These are phyloP conservation scores for Globisporangium spiculum DNA, from an alignment of 352 stramenopile species.

Conservation along the genomic window DNA sequence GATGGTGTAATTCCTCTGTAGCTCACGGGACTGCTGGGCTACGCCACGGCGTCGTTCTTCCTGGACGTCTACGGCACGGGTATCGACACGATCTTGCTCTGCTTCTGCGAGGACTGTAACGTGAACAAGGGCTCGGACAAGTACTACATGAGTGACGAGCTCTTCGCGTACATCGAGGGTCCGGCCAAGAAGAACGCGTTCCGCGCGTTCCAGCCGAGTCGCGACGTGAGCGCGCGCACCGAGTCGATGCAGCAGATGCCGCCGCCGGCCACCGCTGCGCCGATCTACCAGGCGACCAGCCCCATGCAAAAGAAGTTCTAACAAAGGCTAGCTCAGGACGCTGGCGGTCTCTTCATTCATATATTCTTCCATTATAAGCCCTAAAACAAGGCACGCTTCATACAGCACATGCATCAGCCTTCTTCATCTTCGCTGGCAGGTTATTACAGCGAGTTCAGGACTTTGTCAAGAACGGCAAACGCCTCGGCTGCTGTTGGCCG, in stretches of 20 bases:
- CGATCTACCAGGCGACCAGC: constrained; percentile 23
- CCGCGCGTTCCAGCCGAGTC: constrained; percentile 39
- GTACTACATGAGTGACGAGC: constrained; percentile 85
- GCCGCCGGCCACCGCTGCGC: constrained; percentile 25
- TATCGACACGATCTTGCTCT: constrained; percentile 86
- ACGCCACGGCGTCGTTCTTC: constrained; percentile 72
- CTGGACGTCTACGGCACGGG: constrained; percentile 78
- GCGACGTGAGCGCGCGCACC: constrained; percentile 15
- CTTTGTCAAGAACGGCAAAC: not conserved
- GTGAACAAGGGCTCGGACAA: constrained; percentile 72
- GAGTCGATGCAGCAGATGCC: constrained; percentile 13
- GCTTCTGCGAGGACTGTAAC: constrained; percentile 85
- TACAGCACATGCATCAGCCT: not conserved
- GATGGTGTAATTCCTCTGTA: constrained; percentile 7
- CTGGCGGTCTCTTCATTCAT: not conserved
- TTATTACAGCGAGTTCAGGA: not conserved
- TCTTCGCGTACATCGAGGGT: constrained; percentile 76
- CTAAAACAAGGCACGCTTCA: not conserved
- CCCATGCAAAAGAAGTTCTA: constrained; percentile 16
- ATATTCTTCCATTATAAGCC: not conserved
- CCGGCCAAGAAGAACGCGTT: constrained; percentile 81
- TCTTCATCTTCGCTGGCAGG: not conserved
- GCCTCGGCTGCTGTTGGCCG: not conserved
- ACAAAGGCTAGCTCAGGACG: too few species aligned
- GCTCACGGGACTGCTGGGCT: constrained; percentile 68